Evolutionary conservation across 441 rosid species (phyloP), one percentile per base, ranked within the genome.

Genomic region (Pelargonium myrrhifolium): DNA sequence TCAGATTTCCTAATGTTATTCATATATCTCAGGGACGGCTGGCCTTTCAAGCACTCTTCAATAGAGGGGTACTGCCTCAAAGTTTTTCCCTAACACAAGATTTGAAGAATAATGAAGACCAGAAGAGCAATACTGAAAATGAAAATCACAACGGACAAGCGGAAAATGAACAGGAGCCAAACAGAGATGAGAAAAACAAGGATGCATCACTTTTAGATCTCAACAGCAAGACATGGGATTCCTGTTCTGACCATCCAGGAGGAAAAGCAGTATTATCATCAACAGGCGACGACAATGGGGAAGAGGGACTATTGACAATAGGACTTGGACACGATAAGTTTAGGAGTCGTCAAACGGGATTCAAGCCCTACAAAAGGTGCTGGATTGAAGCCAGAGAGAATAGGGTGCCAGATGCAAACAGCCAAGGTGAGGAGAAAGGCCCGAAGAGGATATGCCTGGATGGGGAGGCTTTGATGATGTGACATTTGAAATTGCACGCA

Each of bases 331-430:
- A 76, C 62, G 87, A 74, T 72, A 88, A 77, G 66, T 79, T 85
- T 11, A 84, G 81, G 83, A 75, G 82, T 42, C 79, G 81, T 51
- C 83, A 85, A 65, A 88, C 93, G 45, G 96, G 99, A 69, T 93
- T 93, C 74, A 93, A 89, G 72, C 99, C 97, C 37, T 93, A 93
- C 85, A 93, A 91, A 80, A 85, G 97, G 79, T 93, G 95, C 75
- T 85, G 93, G 0, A 62, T 86, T 75, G 97, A 93, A 84, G 92
- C 90, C 49, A 88, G 73, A 69, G 97, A 93, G 68, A 82, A 74
- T 76, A 87, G 78, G 68, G 37, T 72, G 67, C 66, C 71, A 60
- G 79, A 76, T 72, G 26, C 65, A 56, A 21, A 79, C 83, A 60
- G 65, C 83, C 93, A 80, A 73, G 75, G 75, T 37, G 96, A 87